Evolutionary conservation across 75 land plant species (phyloP), one percentile per base, ranked within the genome.

Genomic region (Selaginella moellendorffii): DNA sequence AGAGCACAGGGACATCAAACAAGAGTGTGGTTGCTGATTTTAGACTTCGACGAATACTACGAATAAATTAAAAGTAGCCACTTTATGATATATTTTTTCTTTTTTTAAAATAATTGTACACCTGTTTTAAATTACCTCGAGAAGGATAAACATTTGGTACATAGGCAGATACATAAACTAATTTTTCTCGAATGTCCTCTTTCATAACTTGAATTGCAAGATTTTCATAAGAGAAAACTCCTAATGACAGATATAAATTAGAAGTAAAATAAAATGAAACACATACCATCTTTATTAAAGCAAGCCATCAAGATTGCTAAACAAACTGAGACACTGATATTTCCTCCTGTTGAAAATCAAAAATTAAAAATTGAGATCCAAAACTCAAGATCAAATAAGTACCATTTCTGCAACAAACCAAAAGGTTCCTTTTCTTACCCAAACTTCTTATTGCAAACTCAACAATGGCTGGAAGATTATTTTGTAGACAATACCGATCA

Each of bases 51-150:
- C n/a, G n/a, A n/a, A n/a, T n/a, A n/a, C n/a, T n/a, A n/a, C n/a
- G n/a, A n/a, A n/a, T n/a, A n/a, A n/a, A n/a, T n/a, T n/a, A n/a
- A n/a, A n/a, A n/a, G n/a, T n/a, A n/a, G n/a, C n/a, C n/a, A n/a
- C n/a, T n/a, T n/a, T n/a, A n/a, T n/a, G n/a, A n/a, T n/a, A n/a
- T n/a, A n/a, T n/a, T n/a, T n/a, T n/a, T n/a, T n/a, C n/a, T n/a
- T n/a, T n/a, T n/a, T n/a, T n/a, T n/a, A n/a, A 95, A 78, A 66
- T 72, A 86, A 58, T 68, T 74, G 42, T 75, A 90, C 1, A 95
- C 99, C 63, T 95, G 99, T 71, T 65, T 86, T 73, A 95, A 59
- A 64, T 90, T 86, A 26, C 96, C 91, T 66, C 97, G 77, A 21
- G 96, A 95, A 29, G 99, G 99, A 12, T 96, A 70, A 18, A 91